Evolutionary conservation across 140 eudicot genomes (phyloP).

Genomic region (Ambrosia hybrid): DNA sequence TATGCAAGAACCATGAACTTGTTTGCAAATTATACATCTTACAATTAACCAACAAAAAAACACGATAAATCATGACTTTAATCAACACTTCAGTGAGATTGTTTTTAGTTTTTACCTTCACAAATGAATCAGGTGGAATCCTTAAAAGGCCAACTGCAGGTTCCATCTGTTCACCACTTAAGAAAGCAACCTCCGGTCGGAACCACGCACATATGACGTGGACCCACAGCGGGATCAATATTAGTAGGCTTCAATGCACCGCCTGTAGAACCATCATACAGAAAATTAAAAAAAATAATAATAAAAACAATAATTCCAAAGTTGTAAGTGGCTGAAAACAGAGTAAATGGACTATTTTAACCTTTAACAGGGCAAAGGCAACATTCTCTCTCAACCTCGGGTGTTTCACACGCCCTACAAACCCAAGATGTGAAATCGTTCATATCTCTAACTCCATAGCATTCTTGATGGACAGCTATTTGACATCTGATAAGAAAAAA

Average conservation of each 20-base stretch:
- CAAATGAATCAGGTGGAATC: constrained; percentile 69
- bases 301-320: constrained; percentile 1
- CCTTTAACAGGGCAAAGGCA: constrained; percentile 97
- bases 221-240: constrained; percentile 74
- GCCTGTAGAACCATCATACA: constrained; percentile 43
- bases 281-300: not conserved
- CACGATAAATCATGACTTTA: not conserved
- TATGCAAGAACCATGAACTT: constrained; percentile 86
- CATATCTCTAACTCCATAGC: constrained; percentile 70
- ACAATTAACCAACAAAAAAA: constrained; percentile 17
- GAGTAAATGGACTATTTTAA: constrained; percentile 24
- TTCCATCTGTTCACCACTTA: constrained; percentile 75
- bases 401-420: constrained; percentile 93
- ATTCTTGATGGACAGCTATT: constrained; percentile 97
- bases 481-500: constrained; percentile 57
- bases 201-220: constrained; percentile 97
- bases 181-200: constrained; percentile 76
- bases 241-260: constrained; percentile 98
- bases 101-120: constrained; percentile 49
- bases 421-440: constrained; percentile 95
- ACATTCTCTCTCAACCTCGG: constrained; percentile 69
- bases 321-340: not conserved
- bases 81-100: not conserved
- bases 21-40: constrained; percentile 82
- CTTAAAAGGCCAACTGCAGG: constrained; percentile 83